These are phyloP conservation scores for Diaporthe destruens DNA, from an alignment of 2,329 filamentous ascomycete species.

Conservation along the genomic window DNA sequence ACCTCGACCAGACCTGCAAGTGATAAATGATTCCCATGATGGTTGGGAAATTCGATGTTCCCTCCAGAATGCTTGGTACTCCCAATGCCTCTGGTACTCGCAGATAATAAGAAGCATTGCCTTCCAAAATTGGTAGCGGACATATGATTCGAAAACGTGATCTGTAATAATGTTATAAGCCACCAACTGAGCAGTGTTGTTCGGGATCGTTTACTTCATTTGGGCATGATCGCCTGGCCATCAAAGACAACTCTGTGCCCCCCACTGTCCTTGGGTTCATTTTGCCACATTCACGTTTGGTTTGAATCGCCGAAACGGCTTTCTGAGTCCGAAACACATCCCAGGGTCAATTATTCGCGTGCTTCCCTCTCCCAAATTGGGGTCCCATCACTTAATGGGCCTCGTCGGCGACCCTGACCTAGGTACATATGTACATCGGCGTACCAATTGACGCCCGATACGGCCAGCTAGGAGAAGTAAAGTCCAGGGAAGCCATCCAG, in stretches of 20 bases:
- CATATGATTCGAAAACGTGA: not conserved
- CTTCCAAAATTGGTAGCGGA: not conserved
- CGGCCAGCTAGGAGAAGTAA: not conserved
- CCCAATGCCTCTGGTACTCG: not conserved
- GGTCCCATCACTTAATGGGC: not conserved
- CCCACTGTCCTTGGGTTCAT: not conserved
- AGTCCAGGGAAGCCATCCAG: not conserved
- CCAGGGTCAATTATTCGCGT: not conserved
- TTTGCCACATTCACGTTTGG: slow-evolving; percentile 10
- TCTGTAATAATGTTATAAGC: not conserved
- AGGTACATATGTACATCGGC: not conserved
- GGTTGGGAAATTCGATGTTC: not conserved
- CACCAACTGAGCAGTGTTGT: not conserved
- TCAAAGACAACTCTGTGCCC: slow-evolving; percentile 1
- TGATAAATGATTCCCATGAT: not conserved
- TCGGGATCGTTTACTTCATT: not conserved
- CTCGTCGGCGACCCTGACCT: not conserved
- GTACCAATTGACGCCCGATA: no score
- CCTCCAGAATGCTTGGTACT: not conserved
- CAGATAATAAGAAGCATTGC: slow-evolving; percentile 1
- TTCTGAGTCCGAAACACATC: not conserved
- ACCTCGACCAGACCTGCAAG: not conserved
- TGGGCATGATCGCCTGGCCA: not conserved
- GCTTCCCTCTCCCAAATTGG: not conserved
- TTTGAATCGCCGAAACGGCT: not conserved